Conservation (phyloP, 257 asterid genomes). For the Voacanga thouarsii region DNA sequence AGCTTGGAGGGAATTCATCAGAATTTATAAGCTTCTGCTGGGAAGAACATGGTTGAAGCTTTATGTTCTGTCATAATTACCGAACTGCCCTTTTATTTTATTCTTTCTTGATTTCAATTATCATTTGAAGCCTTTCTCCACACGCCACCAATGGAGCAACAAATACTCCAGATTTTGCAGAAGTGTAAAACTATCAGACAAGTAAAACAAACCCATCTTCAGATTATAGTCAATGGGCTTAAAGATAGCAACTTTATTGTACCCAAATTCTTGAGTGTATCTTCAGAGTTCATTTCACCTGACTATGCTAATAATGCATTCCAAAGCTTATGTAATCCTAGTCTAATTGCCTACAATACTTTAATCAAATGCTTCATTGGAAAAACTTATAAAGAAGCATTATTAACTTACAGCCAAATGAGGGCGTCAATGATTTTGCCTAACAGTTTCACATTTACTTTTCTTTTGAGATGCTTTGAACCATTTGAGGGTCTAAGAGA, state of each 20-base stretch:
- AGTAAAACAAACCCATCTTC: constrained; percentile 49
- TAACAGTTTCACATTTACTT: constrained; percentile 49
- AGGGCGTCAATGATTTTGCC: constrained; percentile 32
- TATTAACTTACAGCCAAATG: constrained; percentile 28
- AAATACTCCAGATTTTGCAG: constrained; percentile 29
- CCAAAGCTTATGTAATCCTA: constrained; percentile 24
- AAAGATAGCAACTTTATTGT: constrained; percentile 35
- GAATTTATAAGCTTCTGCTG: not conserved
- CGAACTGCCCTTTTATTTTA: not conserved
- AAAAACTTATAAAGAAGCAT: constrained; percentile 31
- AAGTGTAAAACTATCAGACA: constrained; percentile 36
- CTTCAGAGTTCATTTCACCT: constrained; percentile 40
- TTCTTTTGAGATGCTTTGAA: constrained; percentile 41
- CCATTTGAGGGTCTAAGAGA: constrained; percentile 29
- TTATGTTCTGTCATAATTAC: not conserved
- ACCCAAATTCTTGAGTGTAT: constrained; percentile 34
- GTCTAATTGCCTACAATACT: constrained; percentile 37
- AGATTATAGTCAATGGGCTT: constrained; percentile 41
- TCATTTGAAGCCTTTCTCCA: not conserved
- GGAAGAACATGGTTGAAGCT: not conserved
- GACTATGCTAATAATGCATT: constrained; percentile 31
- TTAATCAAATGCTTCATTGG: constrained; percentile 49
- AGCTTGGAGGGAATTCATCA: not conserved
- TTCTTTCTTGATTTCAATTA: not conserved
- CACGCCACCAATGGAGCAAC: constrained; percentile 34